These are phyloP conservation scores for Globisporangium paroecandrum DNA, from an alignment of 352 stramenopile genomes.

Conservation along the genomic window DNA sequence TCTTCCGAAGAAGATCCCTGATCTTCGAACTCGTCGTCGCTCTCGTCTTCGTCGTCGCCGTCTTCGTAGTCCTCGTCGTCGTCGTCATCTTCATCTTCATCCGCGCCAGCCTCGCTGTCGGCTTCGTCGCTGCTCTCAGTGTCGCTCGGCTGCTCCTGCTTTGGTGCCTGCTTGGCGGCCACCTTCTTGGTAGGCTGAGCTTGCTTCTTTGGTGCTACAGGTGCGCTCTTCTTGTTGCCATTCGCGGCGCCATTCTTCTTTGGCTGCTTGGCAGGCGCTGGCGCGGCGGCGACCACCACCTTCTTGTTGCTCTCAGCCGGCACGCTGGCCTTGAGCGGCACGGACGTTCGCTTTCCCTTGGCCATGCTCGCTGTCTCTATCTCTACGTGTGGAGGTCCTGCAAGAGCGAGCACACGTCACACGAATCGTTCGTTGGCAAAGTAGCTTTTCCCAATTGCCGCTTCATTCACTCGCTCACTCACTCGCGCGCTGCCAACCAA, in stretches of 20 bases:
- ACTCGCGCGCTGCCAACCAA: conserved; percentile 18
- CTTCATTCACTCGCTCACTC: neutral
- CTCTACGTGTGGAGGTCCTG: neutral
- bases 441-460: conserved; percentile 1
- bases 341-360: conserved; percentile 15
- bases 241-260: conserved; percentile 6
- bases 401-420: conserved; percentile 4
- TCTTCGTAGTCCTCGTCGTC: conserved; percentile 66
- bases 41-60: conserved; percentile 42
- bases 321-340: conserved; percentile 22
- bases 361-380: conserved; percentile 13
- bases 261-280: neutral
- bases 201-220: conserved; percentile 18
- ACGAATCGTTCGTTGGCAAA: neutral
- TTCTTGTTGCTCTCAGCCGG: conserved; percentile 23
- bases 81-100: conserved; percentile 24
- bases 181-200: conserved; percentile 13
- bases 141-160: conserved; percentile 23
- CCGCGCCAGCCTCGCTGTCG: conserved; percentile 17
- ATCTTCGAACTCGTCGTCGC: conserved; percentile 79
- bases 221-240: conserved; percentile 16
- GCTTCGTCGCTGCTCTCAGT: conserved; percentile 23
- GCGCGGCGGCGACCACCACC: conserved; percentile 5
- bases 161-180: conserved; percentile 10
- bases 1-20: conserved; percentile 83